A percentile compares a stretch with the other conserved stretches of the same genome.
These are phyloP conservation scores for Rosa hybrid DNA, from an alignment of 331 rosid genomes.

Conservation along the genomic window DNA sequence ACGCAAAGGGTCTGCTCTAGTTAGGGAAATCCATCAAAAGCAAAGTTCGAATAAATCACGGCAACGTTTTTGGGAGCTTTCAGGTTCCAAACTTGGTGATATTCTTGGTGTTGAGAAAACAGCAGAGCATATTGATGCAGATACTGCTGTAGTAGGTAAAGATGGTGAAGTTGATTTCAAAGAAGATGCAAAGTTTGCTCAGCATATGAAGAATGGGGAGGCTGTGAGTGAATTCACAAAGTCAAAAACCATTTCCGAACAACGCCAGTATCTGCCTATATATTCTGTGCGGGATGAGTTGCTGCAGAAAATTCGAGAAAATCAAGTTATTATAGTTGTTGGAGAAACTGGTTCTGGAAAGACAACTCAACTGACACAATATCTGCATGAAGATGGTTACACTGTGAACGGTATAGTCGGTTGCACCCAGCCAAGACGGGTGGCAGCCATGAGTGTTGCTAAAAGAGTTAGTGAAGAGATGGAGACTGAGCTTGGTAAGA, in stretches of 20 bases:
- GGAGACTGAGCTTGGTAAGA: constrained; percentile 92
- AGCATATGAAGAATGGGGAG: constrained; percentile 89
- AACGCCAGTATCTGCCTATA: constrained; percentile 94
- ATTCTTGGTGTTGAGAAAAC: constrained; percentile 90
- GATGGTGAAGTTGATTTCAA: constrained; percentile 90
- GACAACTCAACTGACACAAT: constrained; percentile 97
- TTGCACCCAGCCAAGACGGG: constrained; percentile 99
- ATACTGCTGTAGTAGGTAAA: constrained; percentile 84
- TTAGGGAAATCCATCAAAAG: constrained; percentile 84
- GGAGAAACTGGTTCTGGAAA: constrained; percentile 99
- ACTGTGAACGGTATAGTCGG: constrained; percentile 77
- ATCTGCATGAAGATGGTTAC: constrained; percentile 90
- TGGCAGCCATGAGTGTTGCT: constrained; percentile 99
- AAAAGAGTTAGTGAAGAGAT: constrained; percentile 99
- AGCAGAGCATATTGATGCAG: constrained; percentile 97
- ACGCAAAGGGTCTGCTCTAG: constrained; percentile 87
- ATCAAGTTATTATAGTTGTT: constrained; percentile 87
- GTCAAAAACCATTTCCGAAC: constrained; percentile 79
- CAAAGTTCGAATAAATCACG: constrained; percentile 89
- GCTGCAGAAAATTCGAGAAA: constrained; percentile 90
- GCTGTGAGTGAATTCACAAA: constrained; percentile 94
- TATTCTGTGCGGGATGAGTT: constrained; percentile 88
- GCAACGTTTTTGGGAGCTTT: constrained; percentile 99
- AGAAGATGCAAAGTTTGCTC: constrained; percentile 95
- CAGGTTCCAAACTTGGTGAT: constrained; percentile 97